A percentile compares a stretch with the other conserved stretches of the same genome.
phyloP scores from a whole-genome alignment of 2,329 filamentous ascomycete genomes.

The Ascocoryne sarcoides region DNA sequence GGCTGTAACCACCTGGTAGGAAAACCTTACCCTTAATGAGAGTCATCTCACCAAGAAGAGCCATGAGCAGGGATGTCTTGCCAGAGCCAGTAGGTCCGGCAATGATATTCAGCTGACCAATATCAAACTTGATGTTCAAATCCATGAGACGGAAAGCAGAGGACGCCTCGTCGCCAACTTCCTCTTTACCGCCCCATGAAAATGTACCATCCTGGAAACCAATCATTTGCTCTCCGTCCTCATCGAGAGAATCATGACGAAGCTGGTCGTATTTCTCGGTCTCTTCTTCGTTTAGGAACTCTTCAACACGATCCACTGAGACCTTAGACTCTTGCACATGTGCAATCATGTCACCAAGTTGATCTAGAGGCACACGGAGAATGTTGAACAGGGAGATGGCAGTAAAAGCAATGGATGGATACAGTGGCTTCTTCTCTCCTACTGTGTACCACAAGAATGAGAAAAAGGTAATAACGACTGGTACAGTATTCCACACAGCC shows the following conservation, averaged over 20 bases:
- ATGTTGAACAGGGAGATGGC: constrained; percentile 93
- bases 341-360: constrained; percentile 96
- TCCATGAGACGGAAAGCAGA: constrained; percentile 78
- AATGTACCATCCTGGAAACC: constrained; percentile 80
- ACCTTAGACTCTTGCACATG: constrained; percentile 97
- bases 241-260: constrained; percentile 57
- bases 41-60: constrained; percentile 92
- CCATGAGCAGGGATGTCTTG: constrained; percentile 95
- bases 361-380: constrained; percentile 84
- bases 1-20: constrained; percentile 67
- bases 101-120: constrained; percentile 85
- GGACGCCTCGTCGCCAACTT: constrained; percentile 50
- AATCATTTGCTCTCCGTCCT: constrained; percentile 64
- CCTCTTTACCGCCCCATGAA: constrained; percentile 73
- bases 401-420: constrained; percentile 91
- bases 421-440: constrained; percentile 78
- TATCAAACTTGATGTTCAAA: constrained; percentile 70
- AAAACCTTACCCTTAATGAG: constrained; percentile 70
- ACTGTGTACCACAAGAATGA: constrained; percentile 91
- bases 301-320: constrained; percentile 91
- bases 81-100: constrained; percentile 89
- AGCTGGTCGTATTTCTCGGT: constrained; percentile 92
- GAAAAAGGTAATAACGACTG: constrained; percentile 90
- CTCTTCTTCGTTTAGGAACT: constrained; percentile 87
- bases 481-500: constrained; percentile 93